Conservation (phyloP, 2,329 filamentous ascomycete genomes). For the Aspergillus flavus region DNA sequence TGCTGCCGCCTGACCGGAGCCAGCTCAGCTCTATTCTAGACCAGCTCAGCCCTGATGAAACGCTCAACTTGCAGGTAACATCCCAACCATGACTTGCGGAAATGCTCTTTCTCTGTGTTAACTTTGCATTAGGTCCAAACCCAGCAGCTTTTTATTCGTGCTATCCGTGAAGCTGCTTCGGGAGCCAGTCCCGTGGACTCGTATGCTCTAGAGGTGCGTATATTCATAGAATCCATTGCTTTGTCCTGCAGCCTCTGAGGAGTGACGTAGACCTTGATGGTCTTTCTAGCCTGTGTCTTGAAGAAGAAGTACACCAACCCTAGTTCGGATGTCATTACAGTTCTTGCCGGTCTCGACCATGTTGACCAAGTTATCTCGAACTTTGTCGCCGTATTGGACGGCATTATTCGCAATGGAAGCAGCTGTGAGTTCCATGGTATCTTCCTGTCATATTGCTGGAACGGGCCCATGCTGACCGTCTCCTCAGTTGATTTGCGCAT, state of each 20-base stretch:
- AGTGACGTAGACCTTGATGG: constrained; percentile 73
- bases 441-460: not conserved
- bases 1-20: constrained; percentile 75
- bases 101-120: constrained; percentile 17
- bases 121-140: constrained; percentile 59
- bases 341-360: constrained; percentile 85
- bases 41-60: constrained; percentile 70
- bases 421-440: constrained; percentile 57
- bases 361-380: constrained; percentile 86
- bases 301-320: constrained; percentile 92
- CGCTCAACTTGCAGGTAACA: constrained; percentile 72
- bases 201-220: constrained; percentile 78
- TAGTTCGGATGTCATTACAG: constrained; percentile 89
- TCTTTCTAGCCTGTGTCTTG: constrained; percentile 80
- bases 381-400: constrained; percentile 80
- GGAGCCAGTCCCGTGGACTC: constrained; percentile 65
- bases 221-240: constrained; percentile 1
- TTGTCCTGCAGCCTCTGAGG: constrained; percentile 44
- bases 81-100: not conserved
- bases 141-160: constrained; percentile 74
- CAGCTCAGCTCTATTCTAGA: constrained; percentile 70
- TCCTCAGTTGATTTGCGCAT: constrained; percentile 70
- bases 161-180: constrained; percentile 69
- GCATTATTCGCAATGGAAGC: constrained; percentile 76
- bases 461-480: constrained; percentile 3